Base-by-base conservation (phyloP, 2,329 filamentous ascomycete genomes). In the Trichoderma breve region DNA sequence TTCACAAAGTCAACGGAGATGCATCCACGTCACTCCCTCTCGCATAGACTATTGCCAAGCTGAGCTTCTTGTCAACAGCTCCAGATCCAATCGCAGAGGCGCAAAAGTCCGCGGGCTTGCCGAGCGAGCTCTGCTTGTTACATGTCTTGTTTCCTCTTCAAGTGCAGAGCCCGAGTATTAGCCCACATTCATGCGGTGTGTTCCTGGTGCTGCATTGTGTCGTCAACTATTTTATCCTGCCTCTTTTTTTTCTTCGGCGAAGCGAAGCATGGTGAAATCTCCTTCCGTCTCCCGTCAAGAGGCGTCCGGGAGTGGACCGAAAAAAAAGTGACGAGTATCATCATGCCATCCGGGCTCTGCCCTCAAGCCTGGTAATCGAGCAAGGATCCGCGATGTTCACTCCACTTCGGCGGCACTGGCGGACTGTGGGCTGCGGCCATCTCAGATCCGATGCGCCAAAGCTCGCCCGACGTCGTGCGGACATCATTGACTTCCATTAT, bases 361-460 rank as follows among this genome's bases (percentile, higher is more conserved):
- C 26, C 39, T 69, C 36, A 66, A 66, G 43, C 47, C 18, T 53
- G 34, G 18, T 58, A 26, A 61, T 69, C 14, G 21, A 28, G n/a
- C 67, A 61, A 39, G 67, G 67, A 47, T 70, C 57, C 39, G 26
- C 57, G 67, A 62, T 53, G 30, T 70, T 21, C 55, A 53, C 67
- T 21, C 69, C 69, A 71, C 61, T 43, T 58, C 51, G 69, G 61
- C 69, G 69, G 61, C 69, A 58, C 61, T 71, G 69, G 32, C 51
- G 69, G 69, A 71, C 69, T 43, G 47, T 32, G 53, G 53, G 65
- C 68, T 70, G 62, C 51, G 47, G 28, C 51, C 60, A 64, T 71
- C 61, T 71, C 61, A 71, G 68, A 71, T 63, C 61, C 60, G 60
- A 71, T 71, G 68, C 34, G 68, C 60, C 70, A 67, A 61, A 71